Evolutionary conservation across 345 rosid species (phyloP).

Genomic region (Acer yangbiense): DNA sequence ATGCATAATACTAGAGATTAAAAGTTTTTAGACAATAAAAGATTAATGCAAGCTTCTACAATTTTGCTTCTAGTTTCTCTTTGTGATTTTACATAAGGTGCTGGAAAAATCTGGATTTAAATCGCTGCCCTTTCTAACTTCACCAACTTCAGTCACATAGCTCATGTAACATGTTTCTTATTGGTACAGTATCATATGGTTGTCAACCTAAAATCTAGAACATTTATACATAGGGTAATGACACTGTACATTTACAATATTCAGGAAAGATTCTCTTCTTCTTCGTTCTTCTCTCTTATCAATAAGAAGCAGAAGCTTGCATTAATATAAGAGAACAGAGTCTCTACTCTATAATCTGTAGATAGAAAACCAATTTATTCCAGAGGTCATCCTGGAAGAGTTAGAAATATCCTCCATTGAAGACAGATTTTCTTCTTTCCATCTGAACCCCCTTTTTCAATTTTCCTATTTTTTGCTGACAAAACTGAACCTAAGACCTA

Average conservation of each 20-base stretch:
- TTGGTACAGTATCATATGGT: neutral
- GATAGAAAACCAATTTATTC: neutral
- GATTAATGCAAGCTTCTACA: too few relatives aligned
- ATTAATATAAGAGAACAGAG: neutral
- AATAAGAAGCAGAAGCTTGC: neutral
- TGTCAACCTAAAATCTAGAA: too few relatives aligned
- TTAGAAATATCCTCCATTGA: neutral
- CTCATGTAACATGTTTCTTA: neutral
- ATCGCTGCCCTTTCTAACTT: neutral
- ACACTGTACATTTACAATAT: neutral
- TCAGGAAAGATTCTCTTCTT: neutral
- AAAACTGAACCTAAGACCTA: neutral
- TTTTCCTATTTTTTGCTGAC: neutral
- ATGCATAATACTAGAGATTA: neutral
- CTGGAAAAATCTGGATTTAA: too few relatives aligned
- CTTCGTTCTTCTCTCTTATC: too few relatives aligned
- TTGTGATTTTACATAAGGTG: too few relatives aligned
- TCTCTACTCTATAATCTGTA: neutral
- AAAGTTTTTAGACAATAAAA: too few relatives aligned
- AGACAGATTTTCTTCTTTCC: neutral
- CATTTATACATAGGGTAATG: neutral
- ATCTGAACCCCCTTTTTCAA: neutral
- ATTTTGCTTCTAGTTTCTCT: too few relatives aligned
- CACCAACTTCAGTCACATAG: neutral
- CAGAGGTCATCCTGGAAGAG: neutral